Conservation (phyloP, 2,329 filamentous ascomycete genomes). For the Sodiomyces alkalinus region DNA sequence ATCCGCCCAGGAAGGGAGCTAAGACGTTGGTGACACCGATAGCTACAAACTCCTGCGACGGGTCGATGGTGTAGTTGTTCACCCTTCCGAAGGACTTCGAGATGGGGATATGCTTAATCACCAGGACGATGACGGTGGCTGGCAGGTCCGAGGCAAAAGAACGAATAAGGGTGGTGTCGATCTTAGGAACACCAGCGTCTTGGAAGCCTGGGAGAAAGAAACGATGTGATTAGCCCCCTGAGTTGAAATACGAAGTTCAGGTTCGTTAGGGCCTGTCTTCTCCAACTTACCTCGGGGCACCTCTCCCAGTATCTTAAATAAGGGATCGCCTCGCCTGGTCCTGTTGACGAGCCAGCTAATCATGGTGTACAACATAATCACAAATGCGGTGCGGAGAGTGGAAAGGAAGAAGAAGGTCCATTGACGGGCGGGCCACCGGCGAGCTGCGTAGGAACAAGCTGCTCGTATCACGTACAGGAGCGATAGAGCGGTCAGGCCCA, state of each 20-base stretch:
- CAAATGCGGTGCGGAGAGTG: conserved; percentile 78
- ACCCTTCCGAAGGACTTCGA: conserved; percentile 92
- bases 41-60: conserved; percentile 89
- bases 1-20: conserved; percentile 81
- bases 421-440: conserved; percentile 50
- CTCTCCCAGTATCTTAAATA: conserved; percentile 57
- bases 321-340: conserved; percentile 43
- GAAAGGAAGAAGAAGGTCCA: conserved; percentile 82
- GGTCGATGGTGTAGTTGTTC: conserved; percentile 92
- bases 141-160: conserved; percentile 61
- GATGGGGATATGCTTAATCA: conserved; percentile 95
- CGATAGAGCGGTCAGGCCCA: conserved; percentile 70
- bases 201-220: conserved; percentile 54
- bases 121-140: conserved; percentile 77
- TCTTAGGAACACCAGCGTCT: conserved; percentile 55
- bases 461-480: conserved; percentile 65
- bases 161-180: conserved; percentile 51
- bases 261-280: too few species aligned
- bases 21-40: conserved; percentile 85
- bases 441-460: conserved; percentile 48
- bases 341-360: conserved; percentile 78
- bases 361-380: conserved; percentile 83
- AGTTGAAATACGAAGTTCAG: conserved; percentile 1
- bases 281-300: conserved; percentile 62
- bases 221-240: not conserved